These are phyloP conservation scores for Apiotrichum sp. DNA, from an alignment of 1,284 basidiomycete species.

Conservation along the genomic window DNA sequence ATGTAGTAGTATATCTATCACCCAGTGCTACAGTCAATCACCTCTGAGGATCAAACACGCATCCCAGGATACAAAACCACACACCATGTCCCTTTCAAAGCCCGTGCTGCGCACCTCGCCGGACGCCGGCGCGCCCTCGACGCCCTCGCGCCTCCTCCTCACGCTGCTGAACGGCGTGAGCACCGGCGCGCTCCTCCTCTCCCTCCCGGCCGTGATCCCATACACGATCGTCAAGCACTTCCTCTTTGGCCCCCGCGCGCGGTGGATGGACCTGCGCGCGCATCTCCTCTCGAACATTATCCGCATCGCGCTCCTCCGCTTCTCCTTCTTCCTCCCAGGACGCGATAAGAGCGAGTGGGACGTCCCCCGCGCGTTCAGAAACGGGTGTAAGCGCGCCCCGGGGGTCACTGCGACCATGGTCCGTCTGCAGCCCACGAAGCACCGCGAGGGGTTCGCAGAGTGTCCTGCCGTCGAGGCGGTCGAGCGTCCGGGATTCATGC, in stretches of 20 bases:
- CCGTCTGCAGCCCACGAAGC: background rate
- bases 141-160: background rate
- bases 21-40: too few species aligned
- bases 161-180: background rate
- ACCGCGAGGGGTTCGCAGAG: background rate
- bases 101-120: slow-evolving; percentile 4
- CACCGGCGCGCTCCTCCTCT: background rate
- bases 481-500: slow-evolving; percentile 14
- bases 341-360: background rate
- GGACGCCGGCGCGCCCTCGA: slow-evolving; percentile 2
- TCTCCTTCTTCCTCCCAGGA: background rate
- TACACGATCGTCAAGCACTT: slow-evolving; percentile 1
- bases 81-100: too few species aligned
- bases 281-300: background rate
- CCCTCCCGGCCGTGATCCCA: slow-evolving; percentile 5
- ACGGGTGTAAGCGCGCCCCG: background rate
- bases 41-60: too few species aligned
- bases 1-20: too few species aligned
- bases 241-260: slow-evolving; percentile 1
- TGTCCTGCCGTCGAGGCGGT: background rate
- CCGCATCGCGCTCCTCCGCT: background rate
- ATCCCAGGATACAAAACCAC: too few species aligned
- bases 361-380: background rate
- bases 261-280: background rate
- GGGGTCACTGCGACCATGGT: background rate